Evolutionary conservation across 1,139 yeast genomes (phyloP), one percentile per base, ranked within the genome.

Genomic region (Meyerozyma elateridarum): DNA sequence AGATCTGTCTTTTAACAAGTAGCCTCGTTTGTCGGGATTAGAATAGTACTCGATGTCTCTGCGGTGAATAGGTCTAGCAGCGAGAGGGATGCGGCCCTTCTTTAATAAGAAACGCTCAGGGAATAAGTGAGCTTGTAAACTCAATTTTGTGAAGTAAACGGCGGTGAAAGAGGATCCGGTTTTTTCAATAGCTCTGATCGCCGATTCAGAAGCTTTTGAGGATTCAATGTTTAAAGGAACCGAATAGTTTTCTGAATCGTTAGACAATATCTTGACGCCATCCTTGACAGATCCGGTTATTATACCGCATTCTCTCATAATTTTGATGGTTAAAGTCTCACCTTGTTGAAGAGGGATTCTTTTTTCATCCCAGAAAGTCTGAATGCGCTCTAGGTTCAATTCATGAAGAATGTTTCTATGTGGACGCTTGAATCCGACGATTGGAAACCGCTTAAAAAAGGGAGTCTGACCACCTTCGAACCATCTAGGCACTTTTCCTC

Each of bases 401-500:
- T 73, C 77, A 28, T 67, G 63, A 42, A 72, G 62, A 13, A 68
- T 68, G 41, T 61, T 61, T 20, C 67, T 69, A 45, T 71, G 73
- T 9, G 70, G 70, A 46, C 82, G 71, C 48, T 76, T 75, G 67
- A 89, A 88, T 8, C 98, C 98, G 38, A 82, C 70, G 55, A 91
- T 89, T 33, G 97, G 97, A 58, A 88, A 87, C 39, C 88, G 64
- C 56, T 84, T 84, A 52, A 79, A 84, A 48, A 81, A 81, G 15
- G 97, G 97, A 1, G 98, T 91, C 57, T 91, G 99, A 52, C 98
- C 98, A 75, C 99, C 99, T 67, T 91, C 98, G 56, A 89, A 85
- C 91, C 95, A 87, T 41, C 83, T 76, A 37, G 89, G 91, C 15
- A 89, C 93, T 33, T 80, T 76, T 22, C 91, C 85, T 61, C 97